phyloP scores from a whole-genome alignment of 2,329 filamentous ascomycete genomes.

The Ophiostoma perfectum region DNA sequence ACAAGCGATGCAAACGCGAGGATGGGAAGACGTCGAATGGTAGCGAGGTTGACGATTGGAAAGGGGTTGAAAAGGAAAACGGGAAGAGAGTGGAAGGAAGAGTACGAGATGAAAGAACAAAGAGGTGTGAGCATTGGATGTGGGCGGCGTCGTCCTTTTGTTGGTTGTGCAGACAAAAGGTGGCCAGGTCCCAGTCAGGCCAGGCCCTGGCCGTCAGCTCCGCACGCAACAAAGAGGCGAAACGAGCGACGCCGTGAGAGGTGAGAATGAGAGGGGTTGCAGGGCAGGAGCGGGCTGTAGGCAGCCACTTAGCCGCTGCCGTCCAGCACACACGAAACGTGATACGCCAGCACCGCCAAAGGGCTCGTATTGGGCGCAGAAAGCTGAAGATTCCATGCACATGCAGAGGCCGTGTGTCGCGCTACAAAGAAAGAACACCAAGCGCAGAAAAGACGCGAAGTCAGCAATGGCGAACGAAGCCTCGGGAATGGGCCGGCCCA shows the following conservation, averaged over 20 bases:
- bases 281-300: background rate
- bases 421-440: background rate
- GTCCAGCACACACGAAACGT: background rate
- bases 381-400: background rate
- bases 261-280: background rate
- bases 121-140: background rate
- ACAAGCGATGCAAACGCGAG: too few relatives aligned
- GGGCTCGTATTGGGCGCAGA: background rate
- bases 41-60: too few relatives aligned
- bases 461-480: background rate
- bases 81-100: background rate
- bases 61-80: too few relatives aligned
- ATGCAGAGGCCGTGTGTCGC: background rate
- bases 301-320: background rate
- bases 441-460: background rate
- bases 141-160: background rate
- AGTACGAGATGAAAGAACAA: background rate
- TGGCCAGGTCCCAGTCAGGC: background rate
- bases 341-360: background rate
- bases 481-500: too few relatives aligned
- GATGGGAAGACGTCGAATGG: too few relatives aligned
- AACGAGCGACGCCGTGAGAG: background rate
- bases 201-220: background rate
- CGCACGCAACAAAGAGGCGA: conserved; percentile 1
- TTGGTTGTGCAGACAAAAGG: background rate